A percentile compares a stretch with the other conserved stretches of the same genome.
phyloP scores from a whole-genome alignment of 2,329 filamentous ascomycete genomes.

The Septoria petroselini region DNA sequence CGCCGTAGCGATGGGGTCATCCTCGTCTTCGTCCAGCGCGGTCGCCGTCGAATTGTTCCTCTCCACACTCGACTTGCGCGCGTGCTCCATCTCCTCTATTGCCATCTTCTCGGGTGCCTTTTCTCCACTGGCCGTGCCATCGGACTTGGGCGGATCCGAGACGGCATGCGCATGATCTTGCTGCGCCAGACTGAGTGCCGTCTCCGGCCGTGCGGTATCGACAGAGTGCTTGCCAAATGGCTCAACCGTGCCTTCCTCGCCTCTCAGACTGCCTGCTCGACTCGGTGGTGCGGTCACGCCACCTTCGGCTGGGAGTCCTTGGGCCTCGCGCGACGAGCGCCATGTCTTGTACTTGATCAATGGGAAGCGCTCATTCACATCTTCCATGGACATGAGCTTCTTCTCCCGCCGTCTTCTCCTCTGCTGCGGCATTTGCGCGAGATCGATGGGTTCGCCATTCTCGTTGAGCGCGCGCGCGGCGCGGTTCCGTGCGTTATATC shows the following conservation, averaged over 20 bases:
- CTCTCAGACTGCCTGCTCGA: slow-evolving; percentile 65
- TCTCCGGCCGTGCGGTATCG: slow-evolving; percentile 34
- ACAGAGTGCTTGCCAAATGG: slow-evolving; percentile 35
- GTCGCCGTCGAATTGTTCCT: slow-evolving; percentile 38
- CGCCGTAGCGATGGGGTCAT: slow-evolving; percentile 75
- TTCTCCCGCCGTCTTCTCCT: slow-evolving; percentile 83
- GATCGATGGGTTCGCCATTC: slow-evolving; percentile 76
- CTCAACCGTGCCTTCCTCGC: slow-evolving; percentile 52
- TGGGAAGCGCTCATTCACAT: slow-evolving; percentile 96
- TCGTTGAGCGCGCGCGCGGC: slow-evolving; percentile 72
- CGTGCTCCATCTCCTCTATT: slow-evolving; percentile 36
- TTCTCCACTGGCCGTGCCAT: slow-evolving; percentile 29
- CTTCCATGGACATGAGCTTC: slow-evolving; percentile 98
- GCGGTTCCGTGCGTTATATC: slow-evolving; percentile 93
- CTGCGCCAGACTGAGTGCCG: slow-evolving; percentile 42
- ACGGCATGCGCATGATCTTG: slow-evolving; percentile 48
- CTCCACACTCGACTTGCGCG: slow-evolving; percentile 19
- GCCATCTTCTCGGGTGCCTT: slow-evolving; percentile 36
- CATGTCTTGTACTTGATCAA: slow-evolving; percentile 95
- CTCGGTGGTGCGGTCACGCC: slow-evolving; percentile 75
- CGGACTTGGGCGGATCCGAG: slow-evolving; percentile 22
- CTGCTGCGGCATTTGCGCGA: slow-evolving; percentile 79
- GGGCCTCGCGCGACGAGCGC: slow-evolving; percentile 76
- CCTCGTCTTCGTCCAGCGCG: slow-evolving; percentile 67
- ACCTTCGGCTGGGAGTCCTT: slow-evolving; percentile 78